Percentiles rank a stretch among this genome's conserved stretches.
phyloP scores from a whole-genome alignment of 2,329 filamentous ascomycete genomes.

The Diaporthe sp. region DNA sequence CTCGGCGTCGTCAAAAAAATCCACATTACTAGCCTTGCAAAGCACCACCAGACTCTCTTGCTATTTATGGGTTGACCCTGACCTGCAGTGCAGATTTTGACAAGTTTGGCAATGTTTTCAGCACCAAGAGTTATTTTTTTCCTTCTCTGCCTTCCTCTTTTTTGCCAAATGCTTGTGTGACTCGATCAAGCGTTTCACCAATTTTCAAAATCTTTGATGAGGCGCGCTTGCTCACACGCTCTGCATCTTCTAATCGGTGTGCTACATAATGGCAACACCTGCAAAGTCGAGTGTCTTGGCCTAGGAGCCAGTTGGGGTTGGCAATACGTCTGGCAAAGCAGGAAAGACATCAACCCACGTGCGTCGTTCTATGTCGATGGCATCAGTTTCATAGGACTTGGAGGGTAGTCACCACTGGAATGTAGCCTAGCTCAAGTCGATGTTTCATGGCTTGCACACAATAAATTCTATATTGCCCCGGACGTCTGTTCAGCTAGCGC shows the following conservation, averaged over 20 bases:
- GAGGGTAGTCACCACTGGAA: slow-evolving; percentile 27
- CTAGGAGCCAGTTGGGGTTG: slow-evolving; percentile 39
- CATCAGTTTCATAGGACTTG: slow-evolving; percentile 30
- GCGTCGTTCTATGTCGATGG: slow-evolving; percentile 28
- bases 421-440: slow-evolving; percentile 20
- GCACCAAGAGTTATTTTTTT: slow-evolving; percentile 23
- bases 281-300: slow-evolving; percentile 19
- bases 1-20: background rate
- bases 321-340: slow-evolving; percentile 25
- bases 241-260: background rate
- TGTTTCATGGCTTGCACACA: background rate
- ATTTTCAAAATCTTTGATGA: slow-evolving; percentile 14
- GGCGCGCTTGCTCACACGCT: slow-evolving; percentile 12
- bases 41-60: slow-evolving; percentile 36
- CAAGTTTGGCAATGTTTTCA: slow-evolving; percentile 27
- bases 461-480: background rate
- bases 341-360: slow-evolving; percentile 25
- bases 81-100: slow-evolving; percentile 33
- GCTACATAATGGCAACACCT: background rate
- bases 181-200: background rate
- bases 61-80: slow-evolving; percentile 38
- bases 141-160: slow-evolving; percentile 6
- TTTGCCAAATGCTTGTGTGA: slow-evolving; percentile 18
- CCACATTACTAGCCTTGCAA: background rate
- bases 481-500: too few species aligned